Evolutionary conservation across 2,329 filamentous ascomycete species (phyloP).

Genomic region (Aotearoamyces nothofagi): DNA sequence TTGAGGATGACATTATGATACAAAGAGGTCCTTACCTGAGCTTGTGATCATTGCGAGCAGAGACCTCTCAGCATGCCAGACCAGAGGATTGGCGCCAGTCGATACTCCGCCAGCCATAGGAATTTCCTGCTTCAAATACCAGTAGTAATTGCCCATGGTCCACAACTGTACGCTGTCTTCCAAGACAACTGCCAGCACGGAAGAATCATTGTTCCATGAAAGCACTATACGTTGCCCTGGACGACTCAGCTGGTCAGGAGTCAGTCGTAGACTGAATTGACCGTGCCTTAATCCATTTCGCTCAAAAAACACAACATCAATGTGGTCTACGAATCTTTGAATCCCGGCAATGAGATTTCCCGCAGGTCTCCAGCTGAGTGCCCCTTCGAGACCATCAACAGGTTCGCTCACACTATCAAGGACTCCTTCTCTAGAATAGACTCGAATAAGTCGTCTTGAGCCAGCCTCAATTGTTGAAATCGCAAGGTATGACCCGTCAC

Average conservation of each 20-base stretch:
- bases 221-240: conserved; percentile 47
- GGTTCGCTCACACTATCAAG: conserved; percentile 92
- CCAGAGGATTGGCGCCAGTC: conserved; percentile 18
- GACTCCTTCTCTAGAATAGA: conserved; percentile 80
- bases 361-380: conserved; percentile 79
- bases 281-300: conserved; percentile 95
- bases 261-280: conserved; percentile 67
- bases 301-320: conserved; percentile 90
- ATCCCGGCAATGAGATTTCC: conserved; percentile 86
- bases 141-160: conserved; percentile 97
- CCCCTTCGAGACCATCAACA: conserved; percentile 76
- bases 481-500: conserved; percentile 82
- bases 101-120: conserved; percentile 22
- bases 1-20: not conserved
- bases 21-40: conserved; percentile 24
- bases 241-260: conserved; percentile 37
- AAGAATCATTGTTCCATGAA: conserved; percentile 86
- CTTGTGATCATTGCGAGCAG: conserved; percentile 47
- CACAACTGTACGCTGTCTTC: conserved; percentile 71
- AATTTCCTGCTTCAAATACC: conserved; percentile 91
- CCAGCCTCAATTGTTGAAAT: conserved; percentile 63
- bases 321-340: conserved; percentile 51
- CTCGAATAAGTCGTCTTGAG: conserved; percentile 64
- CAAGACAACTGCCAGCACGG: conserved; percentile 70
- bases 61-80: conserved; percentile 80